Conservation (phyloP, 257 asterid genomes). For the Jaltomata sinuosa region DNA sequence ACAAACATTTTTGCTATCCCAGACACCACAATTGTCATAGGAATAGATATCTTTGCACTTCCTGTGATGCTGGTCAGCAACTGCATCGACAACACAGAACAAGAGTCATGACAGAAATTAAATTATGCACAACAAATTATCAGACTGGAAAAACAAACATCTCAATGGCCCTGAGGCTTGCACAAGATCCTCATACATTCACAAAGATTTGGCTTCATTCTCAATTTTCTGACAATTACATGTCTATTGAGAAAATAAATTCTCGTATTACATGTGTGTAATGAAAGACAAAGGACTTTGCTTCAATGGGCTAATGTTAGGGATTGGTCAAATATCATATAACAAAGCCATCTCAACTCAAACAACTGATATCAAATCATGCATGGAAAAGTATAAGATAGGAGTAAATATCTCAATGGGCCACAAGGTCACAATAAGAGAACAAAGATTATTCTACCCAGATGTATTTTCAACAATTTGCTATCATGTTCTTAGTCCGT, state of each 20-base stretch:
- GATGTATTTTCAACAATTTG: background rate
- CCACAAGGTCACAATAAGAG: background rate
- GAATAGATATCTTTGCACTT: constrained; percentile 66
- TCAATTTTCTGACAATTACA: background rate
- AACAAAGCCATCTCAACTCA: background rate
- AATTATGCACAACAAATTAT: background rate
- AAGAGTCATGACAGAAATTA: background rate
- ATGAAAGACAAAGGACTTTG: background rate
- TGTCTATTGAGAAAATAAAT: background rate
- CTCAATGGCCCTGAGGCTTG: background rate
- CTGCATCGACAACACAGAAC: constrained; percentile 24
- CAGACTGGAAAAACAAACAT: constrained; percentile 10
- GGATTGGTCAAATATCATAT: background rate
- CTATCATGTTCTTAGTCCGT: background rate
- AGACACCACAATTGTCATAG: constrained; percentile 76
- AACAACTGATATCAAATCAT: background rate
- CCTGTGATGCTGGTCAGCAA: constrained; percentile 65
- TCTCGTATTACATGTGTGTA: background rate
- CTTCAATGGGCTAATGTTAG: background rate
- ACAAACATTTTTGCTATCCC: constrained; percentile 92
- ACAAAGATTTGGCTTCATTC: background rate
- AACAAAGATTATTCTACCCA: background rate
- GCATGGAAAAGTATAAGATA: background rate
- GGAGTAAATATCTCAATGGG: background rate
- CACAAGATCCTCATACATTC: background rate